Evolutionary conservation across 2,329 filamentous ascomycete genomes (phyloP), one percentile per base, ranked within the genome.

Genomic region (Diaporthe humulicola): DNA sequence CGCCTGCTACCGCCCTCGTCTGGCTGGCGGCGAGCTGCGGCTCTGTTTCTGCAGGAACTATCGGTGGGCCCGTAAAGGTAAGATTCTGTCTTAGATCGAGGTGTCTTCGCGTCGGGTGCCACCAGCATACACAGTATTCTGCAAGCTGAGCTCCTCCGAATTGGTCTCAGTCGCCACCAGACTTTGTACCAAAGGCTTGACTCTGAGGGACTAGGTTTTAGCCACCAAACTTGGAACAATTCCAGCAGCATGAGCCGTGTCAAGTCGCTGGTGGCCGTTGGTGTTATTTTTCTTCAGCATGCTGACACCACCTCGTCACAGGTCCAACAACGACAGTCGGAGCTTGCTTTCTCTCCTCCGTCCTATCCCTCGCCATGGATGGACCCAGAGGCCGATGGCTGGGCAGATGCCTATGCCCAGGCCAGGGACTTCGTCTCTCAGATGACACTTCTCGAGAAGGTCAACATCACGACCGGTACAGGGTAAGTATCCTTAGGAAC

Each of bases 391-490:
- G 94, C 93, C 15, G 86, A 90, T 58, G 90, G 89, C 76, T 98
- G 95, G 95, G 88, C 90, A 71, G 89, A 91, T 9, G 95, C 95
- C 52, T 96, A 98, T 79, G 86, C 85, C 28, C 92, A 93, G 83
- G 96, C 96, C 1, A 91, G 90, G 78, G 90, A 88, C 3, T 96
- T 98, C 80, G 95, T 98, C 60, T 93, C 93, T 14, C 92, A 95
- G 81, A 85, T 98, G 84, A 98, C 95, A 0, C 88, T 98, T 48
- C 81, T 92, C 15, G 96, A 98, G 83, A 98, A 98, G 86, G 95
- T 98, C 84, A 98, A 98, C 83, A 83, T 99, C 77, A 98, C 96
- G 3, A 98, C 96, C 0, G 96, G 96, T 83, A 90, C 93, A 77
- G 95, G 95, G 90, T 96, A 85, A 83, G 91, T 85, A 19, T 6